Evolutionary conservation across 768 basidiomycete genomes (phyloP), one percentile per base, ranked within the genome.

Genomic region (Calvatia gigantea): DNA sequence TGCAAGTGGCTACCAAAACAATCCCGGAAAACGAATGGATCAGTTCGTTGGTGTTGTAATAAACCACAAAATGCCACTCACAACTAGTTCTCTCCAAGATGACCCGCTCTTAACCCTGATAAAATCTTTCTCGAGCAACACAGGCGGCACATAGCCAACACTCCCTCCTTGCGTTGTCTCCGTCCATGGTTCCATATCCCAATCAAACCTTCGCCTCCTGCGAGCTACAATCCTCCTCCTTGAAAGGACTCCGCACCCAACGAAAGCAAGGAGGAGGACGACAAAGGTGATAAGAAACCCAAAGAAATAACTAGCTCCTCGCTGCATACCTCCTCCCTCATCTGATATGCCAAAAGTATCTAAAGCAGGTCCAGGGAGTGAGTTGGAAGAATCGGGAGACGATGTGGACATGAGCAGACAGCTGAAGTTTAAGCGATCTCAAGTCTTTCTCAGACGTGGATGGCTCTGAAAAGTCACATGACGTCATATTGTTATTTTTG

Each of bases 201-300:
- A 59, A 7, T 61, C 58, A 45, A 64, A 39, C 31, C 60, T 49
- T 6, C 52, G 54, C 33, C 61, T 63, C n/a, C 72, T 61, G 29
- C 71, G 63, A 35, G 69, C 59, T 27, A 64, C 46, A 21, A 69
- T 58, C 47, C 80, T 65, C 42, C 78, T 67, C 57, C 82, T 71
- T 15, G 80, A 74, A 45, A 75, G 70, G 14, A 84, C 60, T 6
- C 79, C 80, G 47, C 80, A 82, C 3, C 72, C 76, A 7, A 82
- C 67, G 51, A 83, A 82, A 45, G 83, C 63, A 42, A 83, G 67
- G 27, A 84, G 64, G 42, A 81, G 70, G 1, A 73, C 69, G 55
- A 77, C 68, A 60, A 81, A 77, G 21, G 77, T 72, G 62, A 80
- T 74, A 58, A 81, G 74, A 58, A 81, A 80, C 3, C 80, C 80